Evolutionary conservation across 257 asterid species (phyloP), one percentile per base, ranked within the genome.

Genomic region (Solanum tacnaense): DNA sequence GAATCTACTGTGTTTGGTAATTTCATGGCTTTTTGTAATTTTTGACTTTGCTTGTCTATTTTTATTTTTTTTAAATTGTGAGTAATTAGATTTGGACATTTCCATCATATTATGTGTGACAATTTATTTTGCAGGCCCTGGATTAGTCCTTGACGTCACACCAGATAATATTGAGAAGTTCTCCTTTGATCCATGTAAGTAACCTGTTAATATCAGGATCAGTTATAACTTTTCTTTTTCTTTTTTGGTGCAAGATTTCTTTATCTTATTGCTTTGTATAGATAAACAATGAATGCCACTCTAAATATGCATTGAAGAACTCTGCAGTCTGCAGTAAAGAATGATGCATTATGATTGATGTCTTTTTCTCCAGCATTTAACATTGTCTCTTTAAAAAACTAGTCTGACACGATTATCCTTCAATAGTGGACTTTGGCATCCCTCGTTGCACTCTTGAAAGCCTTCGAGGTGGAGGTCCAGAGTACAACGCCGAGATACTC

Each of bases 141-240:
- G 96, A 34, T 49, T 92, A 82, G 94, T 96, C 83, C 92, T 92
- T 49, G 99, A 95, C 84, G 92, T 96, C 72, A 93, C 94, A 15
- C 90, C 93, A 1, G 91, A 88, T 41, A 92, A 92, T 90, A 92
- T 96, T 49, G 95, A 96, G 89, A 90, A 91, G 65, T 91, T 95
- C 38, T 87, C 91, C 18, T 95, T 94, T 46, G 98, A 96, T 91
- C 99, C 99, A 34, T 65, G 99, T 95, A 90, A 93, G 97, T 86
- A 89, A 25, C 52, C 49, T 58, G n/a, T 21, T 25, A 5, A 27
- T 39, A 3, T 65, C 6, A 39, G 36, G 29, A n/a, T 71, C 29
- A 67, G 41, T 20, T 74, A 10, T 6, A 85, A 25, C 34, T 35
- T 85, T 15, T n/a, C 5, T 85, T 38, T 39, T 76, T 76, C 34